A percentile compares a stretch with the other conserved stretches of the same genome.
Evolutionary conservation across 2,329 filamentous ascomycete genomes (phyloP).

Genomic region (Exophiala calicioides): DNA sequence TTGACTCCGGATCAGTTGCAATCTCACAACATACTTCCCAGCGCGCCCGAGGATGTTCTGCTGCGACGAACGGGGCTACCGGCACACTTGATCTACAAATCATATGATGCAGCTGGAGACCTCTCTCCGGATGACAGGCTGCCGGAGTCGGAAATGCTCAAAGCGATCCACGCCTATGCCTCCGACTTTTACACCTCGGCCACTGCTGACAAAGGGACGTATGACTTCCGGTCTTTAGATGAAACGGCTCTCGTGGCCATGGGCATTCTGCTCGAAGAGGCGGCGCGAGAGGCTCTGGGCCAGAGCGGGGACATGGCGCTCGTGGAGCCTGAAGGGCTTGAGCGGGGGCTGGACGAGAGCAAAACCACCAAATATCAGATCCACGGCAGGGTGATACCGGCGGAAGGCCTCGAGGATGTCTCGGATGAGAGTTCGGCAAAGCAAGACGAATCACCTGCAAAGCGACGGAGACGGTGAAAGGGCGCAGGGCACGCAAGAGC

Average conservation of each 20-base stretch:
- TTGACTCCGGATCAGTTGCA: conserved; percentile 25
- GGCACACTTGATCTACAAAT: conserved; percentile 53
- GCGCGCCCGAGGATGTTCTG: conserved; percentile 61
- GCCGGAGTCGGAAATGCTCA: conserved; percentile 59
- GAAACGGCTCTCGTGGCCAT: conserved; percentile 63
- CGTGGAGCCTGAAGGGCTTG: conserved; percentile 48
- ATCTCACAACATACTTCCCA: conserved; percentile 34
- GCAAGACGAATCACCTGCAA: conserved; percentile 21
- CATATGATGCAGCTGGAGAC: conserved; percentile 51
- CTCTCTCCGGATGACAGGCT: conserved; percentile 42
- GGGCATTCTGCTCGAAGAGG: conserved; percentile 63
- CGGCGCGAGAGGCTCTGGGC: conserved; percentile 53
- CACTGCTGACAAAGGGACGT: conserved; percentile 36
- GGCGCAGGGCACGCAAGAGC: not conserved
- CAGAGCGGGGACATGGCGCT: conserved; percentile 61
- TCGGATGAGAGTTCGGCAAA: conserved; percentile 18
- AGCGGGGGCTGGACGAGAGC: conserved; percentile 21
- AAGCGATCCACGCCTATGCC: conserved; percentile 58
- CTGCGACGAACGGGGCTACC: conserved; percentile 53
- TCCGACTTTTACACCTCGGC: conserved; percentile 55
- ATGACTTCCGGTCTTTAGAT: conserved; percentile 57
- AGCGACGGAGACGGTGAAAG: conserved; percentile 20
- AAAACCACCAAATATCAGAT: conserved; percentile 27
- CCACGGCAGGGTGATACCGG: conserved; percentile 25
- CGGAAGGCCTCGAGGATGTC: not conserved